Base-by-base conservation (phyloP, 1,139 yeast genomes). In the Barnettozyma hawaiiensis region DNA sequence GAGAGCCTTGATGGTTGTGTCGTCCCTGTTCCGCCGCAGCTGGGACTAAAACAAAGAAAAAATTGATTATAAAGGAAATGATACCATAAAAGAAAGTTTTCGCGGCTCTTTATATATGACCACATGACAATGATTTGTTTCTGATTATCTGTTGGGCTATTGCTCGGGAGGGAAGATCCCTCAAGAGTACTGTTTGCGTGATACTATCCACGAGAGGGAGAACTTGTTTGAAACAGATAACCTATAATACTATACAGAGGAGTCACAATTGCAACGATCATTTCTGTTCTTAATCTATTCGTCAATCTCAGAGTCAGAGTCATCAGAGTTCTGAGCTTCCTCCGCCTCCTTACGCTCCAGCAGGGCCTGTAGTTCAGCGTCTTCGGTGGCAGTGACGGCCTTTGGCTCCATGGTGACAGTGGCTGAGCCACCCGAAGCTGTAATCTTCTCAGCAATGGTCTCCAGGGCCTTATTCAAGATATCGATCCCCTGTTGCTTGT, bases 381-480 rank as follows among this genome's bases (percentile, higher is more conserved):
- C 99, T 65, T 92, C 99, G 49, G 92, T 85, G 48, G 96, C 97
- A 48, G 97, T 87, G 53, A 92, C 97, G 38, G 97, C 97, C 78
- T 90, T 90, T 61, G 98, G 97, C 57, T 95, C 92, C 97, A 92
- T 90, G 50, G 95, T 89, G 52, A 92, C 84, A 56, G 85, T 87
- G 64, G 96, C 83, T 47, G 79, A 77, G 61, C 99, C 99, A 46
- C 89, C 96, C 43, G 78, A 75, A 26, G 73, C 69, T 51, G 76
- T 76, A 59, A 94, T 89, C 42, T 80, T 73, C 55, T 75, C 75
- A 51, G 76, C 73, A 52, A 92, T 85, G 56, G 75, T 78, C 54
- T 76, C 84, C 55, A 92, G 87, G 39, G 97, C 96, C 53, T 75
- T 67, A 57, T 81, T 82, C 59, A 94, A 75, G 43, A 79, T 69